Base-by-base conservation (phyloP, 257 asterid species). In the Solanum paucissectum region DNA sequence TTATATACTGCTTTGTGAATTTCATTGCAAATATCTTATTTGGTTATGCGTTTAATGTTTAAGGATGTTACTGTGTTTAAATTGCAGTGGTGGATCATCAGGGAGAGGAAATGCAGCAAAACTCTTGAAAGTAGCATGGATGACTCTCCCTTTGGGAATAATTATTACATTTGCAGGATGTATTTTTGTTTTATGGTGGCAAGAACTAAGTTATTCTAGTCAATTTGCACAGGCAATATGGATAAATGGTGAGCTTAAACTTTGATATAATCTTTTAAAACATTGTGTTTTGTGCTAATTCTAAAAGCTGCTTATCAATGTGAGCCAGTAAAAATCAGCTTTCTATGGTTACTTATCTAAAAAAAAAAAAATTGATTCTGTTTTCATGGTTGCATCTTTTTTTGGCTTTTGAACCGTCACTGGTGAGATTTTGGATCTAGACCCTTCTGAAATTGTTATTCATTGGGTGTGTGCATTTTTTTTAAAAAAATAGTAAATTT, bases 121-220 rank as follows among this genome's bases (percentile, higher is more conserved):
- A 89, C 94, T 95, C 88, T 91, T 96, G 93, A 97, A 92, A 94
- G 93, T 97, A 83, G 99, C 99, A 36, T 97, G 99, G 99, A 87
- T 95, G 89, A 92, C 96, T 55, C 90, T 95, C 71, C 99, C 99
- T 64, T 75, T 95, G 68, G 99, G 99, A 87, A 86, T 93, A 82
- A 64, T 93, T 49, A 87, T 94, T 83, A 93, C 98, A 40, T 40
- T 91, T 87, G 89, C 89, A 13, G 99, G 94, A 86, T 93, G 96
- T 77, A 44, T 91, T 69, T 90, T 93, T 86, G 93, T 97, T 69
- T 90, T 96, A 91, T 95, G 99, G 99, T 95, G 98, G 98, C 98
- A 95, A 92, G 93, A 88, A 82, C 90, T 97, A 76, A 91, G 94
- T 92, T 91, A 87, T 87, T 93, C 95, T 73, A 95, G 92, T 89